A percentile compares a stretch with the other conserved stretches of the same genome.
Conservation (phyloP, 768 basidiomycete genomes). For the Neoboletus subvelutipes region DNA sequence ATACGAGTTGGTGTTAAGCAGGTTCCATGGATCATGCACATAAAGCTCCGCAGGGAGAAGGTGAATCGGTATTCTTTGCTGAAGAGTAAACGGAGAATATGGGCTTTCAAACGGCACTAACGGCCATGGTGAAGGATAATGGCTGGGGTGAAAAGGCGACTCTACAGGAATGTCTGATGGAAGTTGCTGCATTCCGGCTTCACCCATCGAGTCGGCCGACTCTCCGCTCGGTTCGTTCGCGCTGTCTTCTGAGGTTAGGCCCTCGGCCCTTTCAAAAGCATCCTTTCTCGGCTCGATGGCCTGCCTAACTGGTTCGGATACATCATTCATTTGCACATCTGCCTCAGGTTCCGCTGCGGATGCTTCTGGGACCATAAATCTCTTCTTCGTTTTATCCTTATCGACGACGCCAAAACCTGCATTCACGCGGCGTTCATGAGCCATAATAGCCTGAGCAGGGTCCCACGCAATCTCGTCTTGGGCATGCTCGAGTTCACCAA, state of each 20-base stretch:
- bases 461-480: slow-evolving; percentile 19
- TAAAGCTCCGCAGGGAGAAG: slow-evolving; percentile 42
- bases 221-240: neutral
- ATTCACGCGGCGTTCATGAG: slow-evolving; percentile 9
- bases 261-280: neutral
- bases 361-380: too few relatives aligned
- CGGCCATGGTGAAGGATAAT: slow-evolving; percentile 43
- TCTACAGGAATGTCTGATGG: neutral
- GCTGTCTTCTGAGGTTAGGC: neutral
- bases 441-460: slow-evolving; percentile 15
- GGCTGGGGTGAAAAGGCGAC: slow-evolving; percentile 30
- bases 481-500: slow-evolving; percentile 21
- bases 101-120: slow-evolving; percentile 36
- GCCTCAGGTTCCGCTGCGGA: neutral
- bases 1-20: slow-evolving; percentile 11
- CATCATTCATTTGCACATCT: neutral
- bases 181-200: neutral
- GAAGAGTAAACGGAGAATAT: slow-evolving; percentile 23
- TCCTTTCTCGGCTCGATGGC: neutral
- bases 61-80: slow-evolving; percentile 33
- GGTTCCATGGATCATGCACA: slow-evolving; percentile 44
- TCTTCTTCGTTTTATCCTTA: neutral
- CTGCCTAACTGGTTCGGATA: neutral
- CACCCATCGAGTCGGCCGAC: neutral
- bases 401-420: neutral